Evolutionary conservation across 148 eudicot species (phyloP), one percentile per base, ranked within the genome.

Genomic region (Tetragonia tetragonoides): DNA sequence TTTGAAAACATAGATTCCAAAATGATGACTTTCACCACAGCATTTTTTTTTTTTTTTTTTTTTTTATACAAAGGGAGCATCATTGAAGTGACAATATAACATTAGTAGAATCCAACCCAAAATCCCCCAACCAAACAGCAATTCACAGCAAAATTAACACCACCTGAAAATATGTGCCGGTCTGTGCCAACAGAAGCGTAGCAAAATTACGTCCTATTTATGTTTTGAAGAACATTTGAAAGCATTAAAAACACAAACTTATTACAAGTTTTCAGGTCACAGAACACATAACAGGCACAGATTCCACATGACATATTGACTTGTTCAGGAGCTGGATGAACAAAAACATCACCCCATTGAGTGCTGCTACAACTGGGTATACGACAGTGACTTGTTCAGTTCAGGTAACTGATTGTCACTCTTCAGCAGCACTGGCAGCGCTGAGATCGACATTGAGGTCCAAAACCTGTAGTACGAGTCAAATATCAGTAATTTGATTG

Each of bases 371-470:
- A 28, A 28, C 34, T 28, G 34, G 34, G 34, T 28, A 28, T 28
- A 0, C 1, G 34, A 28, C 34, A 28, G 34, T 28, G 34, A 28
- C 34, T 28, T 28, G 34, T 28, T 28, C 34, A 28, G 34, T 28
- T 28, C 34, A 28, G 34, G 34, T 28, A 41, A 20, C 78, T 41
- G 79, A 40, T 12, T 70, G 66, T 93, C 90, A 94, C 83, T 94
- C 97, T 87, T 94, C 98, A 51, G 98, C 97, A 12, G 97, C 98
- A 83, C 95, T 94, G n/a, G 98, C 98, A 75, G 93, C 95, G 82
- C 89, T 92, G 66, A 94, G 82, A 82, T 94, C 98, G 82, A 94
- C 98, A 62, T 89, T 94, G 74, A 94, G 90, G 83, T 94, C 97
- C 75, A 94, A 85, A 79, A 74, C 93, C 98, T 94, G 86, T 83